Conservation (phyloP, 1,284 basidiomycete species). For the Pseudozyma hubeiensis region DNA sequence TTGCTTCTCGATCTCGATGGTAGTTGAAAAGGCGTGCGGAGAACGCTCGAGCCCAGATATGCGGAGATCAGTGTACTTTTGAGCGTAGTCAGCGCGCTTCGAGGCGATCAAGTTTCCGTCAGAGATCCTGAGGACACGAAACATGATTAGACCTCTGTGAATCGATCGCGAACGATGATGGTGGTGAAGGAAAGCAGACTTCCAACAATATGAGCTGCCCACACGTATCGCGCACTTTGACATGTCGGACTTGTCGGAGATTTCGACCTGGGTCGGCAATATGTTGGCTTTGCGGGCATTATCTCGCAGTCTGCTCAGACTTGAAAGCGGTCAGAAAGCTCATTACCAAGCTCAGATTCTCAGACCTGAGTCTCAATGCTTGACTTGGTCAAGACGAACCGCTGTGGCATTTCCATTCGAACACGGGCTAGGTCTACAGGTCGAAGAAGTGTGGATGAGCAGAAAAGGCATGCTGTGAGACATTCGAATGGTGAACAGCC, state of each 20-base stretch:
- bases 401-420: too few relatives aligned
- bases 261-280: not conserved
- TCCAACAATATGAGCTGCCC: not conserved
- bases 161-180: not conserved
- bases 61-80: slow-evolving; percentile 16
- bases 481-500: too few relatives aligned
- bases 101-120: slow-evolving; percentile 4
- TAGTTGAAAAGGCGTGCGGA: slow-evolving; percentile 27
- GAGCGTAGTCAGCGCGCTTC: slow-evolving; percentile 8
- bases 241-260: slow-evolving; percentile 2
- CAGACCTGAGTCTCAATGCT: too few relatives aligned
- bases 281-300: too few relatives aligned
- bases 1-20: slow-evolving; percentile 8
- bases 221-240: not conserved
- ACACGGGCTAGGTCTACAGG: too few relatives aligned
- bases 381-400: too few relatives aligned
- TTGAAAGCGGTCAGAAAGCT: too few relatives aligned
- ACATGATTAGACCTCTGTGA: not conserved
- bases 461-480: not conserved
- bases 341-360: too few relatives aligned
- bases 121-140: slow-evolving; percentile 11
- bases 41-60: slow-evolving; percentile 20
- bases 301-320: too few relatives aligned
- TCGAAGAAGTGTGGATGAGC: too few relatives aligned
- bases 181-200: not conserved